These are phyloP conservation scores for Trichophyton mentagrophytes DNA, from an alignment of 2,329 filamentous ascomycete genomes.

Conservation along the genomic window DNA sequence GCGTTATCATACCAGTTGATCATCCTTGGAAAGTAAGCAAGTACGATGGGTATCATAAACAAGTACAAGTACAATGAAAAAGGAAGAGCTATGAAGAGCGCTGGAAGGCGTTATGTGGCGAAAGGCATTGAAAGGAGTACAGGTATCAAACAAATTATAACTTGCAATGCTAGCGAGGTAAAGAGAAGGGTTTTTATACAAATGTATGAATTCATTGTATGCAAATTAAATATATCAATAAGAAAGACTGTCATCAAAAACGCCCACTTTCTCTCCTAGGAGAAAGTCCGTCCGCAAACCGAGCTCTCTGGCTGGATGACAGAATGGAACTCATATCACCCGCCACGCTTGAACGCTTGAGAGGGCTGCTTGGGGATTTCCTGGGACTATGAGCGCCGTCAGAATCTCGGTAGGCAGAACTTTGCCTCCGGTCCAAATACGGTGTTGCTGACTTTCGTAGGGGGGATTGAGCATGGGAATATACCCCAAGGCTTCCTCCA, in stretches of 20 bases:
- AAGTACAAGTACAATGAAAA: background rate
- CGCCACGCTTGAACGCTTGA: slow-evolving; percentile 33
- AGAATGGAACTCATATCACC: slow-evolving; percentile 19
- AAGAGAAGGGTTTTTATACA: background rate
- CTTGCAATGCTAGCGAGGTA: background rate
- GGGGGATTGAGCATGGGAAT: slow-evolving; percentile 67
- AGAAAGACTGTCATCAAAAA: slow-evolving; percentile 14
- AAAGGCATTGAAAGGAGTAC: background rate
- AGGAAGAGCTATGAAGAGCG: background rate
- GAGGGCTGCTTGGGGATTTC: slow-evolving; percentile 29
- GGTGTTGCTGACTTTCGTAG: slow-evolving; percentile 62
- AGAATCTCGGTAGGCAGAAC: slow-evolving; percentile 31
- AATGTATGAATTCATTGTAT: background rate
- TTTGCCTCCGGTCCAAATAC: slow-evolving; percentile 35
- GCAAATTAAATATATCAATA: background rate
- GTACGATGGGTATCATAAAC: background rate
- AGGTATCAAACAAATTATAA: background rate
- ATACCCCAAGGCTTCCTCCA: slow-evolving; percentile 70
- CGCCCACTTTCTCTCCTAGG: slow-evolving; percentile 20
- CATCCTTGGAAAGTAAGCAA: background rate
- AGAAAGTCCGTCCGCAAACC: background rate
- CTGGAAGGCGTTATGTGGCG: background rate
- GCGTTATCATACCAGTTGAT: background rate
- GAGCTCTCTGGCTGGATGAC: background rate
- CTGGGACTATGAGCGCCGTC: slow-evolving; percentile 26